Base-by-base conservation (phyloP, 352 stramenopile genomes). In the Phytophthora megakarya region DNA sequence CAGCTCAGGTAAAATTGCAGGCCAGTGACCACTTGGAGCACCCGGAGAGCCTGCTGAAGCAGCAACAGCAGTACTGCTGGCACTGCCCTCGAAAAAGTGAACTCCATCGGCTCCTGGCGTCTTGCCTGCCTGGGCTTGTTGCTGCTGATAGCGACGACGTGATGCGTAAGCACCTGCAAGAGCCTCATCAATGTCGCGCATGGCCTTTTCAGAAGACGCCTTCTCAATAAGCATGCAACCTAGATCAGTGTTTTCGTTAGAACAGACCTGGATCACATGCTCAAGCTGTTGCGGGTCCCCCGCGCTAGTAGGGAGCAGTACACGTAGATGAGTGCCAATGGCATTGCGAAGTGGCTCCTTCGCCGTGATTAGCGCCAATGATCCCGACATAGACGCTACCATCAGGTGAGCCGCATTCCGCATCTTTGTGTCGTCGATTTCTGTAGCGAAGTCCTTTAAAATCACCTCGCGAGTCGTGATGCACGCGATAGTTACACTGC, bases 221-320 rank as follows among this genome's bases (percentile, higher is more conserved):
- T 99, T 99, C 75, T 99, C 97, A 65, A 99, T 99, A 18, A 99
- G 78, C 89, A 98, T 98, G 73, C 96, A 99, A 23, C 97, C 97
- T 22, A 99, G 69, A 64, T 99, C 98, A n/a, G 98, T 90, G 80
- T 99, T 99, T 52, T 99, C 97, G 23, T 97, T 98, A 5, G 96
- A 96, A 71, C 96, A 99, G 26, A 98, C 95, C 55, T 98, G 92
- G 35, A 99, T 97, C 58, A 98, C 97, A 65, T 99, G 96, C 57
- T 99, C 97, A 42, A 99, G 94, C 38, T 97, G 88, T 56, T 94
- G 89, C 37, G 93, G 76, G 22, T 99, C 96, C 16, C 80, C 81
- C 15, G 82, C 84, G 32, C 68, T 89, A 47, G 73, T 85, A 10
- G 87, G 89, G 28, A 99, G 88, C 3, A 99, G 79, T 23, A 94